Conservation (phyloP, 2,329 filamentous ascomycete species). For the Aspergillus fumigatiaffinis region DNA sequence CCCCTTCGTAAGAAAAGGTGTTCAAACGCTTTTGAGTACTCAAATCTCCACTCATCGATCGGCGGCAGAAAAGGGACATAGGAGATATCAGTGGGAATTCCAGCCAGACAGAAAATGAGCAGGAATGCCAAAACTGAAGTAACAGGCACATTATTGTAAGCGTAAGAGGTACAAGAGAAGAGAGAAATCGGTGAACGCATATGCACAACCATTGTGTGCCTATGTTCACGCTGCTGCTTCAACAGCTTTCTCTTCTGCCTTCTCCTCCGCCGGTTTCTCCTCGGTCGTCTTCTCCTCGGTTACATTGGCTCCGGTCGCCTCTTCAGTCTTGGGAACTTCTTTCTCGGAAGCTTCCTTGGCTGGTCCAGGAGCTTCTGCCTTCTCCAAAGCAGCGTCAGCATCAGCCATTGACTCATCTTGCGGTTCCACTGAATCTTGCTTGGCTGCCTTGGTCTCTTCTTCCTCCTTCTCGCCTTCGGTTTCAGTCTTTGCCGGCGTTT, state of each 20-base stretch:
- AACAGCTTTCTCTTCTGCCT: conserved; percentile 26
- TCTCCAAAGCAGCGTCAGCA: conserved; percentile 35
- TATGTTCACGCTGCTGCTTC: conserved; percentile 23
- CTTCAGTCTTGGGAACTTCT: conserved; percentile 13
- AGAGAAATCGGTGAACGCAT: not conserved
- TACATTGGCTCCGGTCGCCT: conserved; percentile 7
- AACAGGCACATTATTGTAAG: not conserved
- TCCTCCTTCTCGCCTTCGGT: conserved; percentile 32
- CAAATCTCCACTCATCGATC: not conserved
- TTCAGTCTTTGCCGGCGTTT: conserved; percentile 28
- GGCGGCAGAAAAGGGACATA: not conserved
- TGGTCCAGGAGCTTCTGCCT: conserved; percentile 19
- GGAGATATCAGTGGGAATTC: not conserved
- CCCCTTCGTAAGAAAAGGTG: not conserved
- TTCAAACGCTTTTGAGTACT: not conserved
- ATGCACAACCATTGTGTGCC: not conserved
- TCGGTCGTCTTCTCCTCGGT: conserved; percentile 33
- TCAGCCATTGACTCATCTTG: conserved; percentile 36
- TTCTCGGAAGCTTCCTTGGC: conserved; percentile 23
- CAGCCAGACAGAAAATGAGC: not conserved
- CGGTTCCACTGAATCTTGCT: conserved; percentile 33
- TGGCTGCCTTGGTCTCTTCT: conserved; percentile 25
- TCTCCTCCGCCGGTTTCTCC: conserved; percentile 35
- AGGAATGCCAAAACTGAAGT: not conserved
- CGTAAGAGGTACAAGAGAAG: not conserved